phyloP scores from a whole-genome alignment of 2,329 filamentous ascomycete species.

The Aureobasidium zeae region DNA sequence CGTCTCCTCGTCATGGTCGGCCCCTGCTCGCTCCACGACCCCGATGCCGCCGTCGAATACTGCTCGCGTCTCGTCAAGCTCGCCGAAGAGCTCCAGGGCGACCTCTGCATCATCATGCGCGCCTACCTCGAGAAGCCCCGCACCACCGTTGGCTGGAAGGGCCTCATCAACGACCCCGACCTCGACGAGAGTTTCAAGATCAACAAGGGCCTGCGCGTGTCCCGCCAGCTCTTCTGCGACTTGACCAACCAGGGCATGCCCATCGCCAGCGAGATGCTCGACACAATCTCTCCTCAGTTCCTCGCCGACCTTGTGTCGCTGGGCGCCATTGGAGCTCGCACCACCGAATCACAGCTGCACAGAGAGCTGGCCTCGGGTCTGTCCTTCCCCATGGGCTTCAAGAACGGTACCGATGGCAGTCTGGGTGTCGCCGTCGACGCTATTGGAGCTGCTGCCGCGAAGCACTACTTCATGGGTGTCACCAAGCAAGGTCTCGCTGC shows the following conservation, averaged over 20 bases:
- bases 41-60: constrained; percentile 79
- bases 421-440: constrained; percentile 89
- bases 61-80: constrained; percentile 66
- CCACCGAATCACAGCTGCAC: constrained; percentile 93
- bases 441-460: constrained; percentile 69
- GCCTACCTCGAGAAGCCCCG: constrained; percentile 98
- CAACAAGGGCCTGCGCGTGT: constrained; percentile 92
- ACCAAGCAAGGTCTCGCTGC: constrained; percentile 95
- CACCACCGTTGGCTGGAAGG: constrained; percentile 98
- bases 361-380: constrained; percentile 90
- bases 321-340: constrained; percentile 89
- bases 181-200: constrained; percentile 97
- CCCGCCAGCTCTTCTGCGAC: constrained; percentile 87
- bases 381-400: constrained; percentile 97
- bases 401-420: constrained; percentile 95
- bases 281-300: constrained; percentile 97
- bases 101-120: constrained; percentile 92
- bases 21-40: constrained; percentile 96
- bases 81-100: constrained; percentile 67
- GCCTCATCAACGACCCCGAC: constrained; percentile 96
- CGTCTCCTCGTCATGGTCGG: constrained; percentile 90
- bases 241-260: constrained; percentile 82
- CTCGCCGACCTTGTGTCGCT: constrained; percentile 91
- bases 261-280: constrained; percentile 95
- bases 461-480: constrained; percentile 96